A percentile compares a stretch with the other conserved stretches of the same genome.
These are phyloP conservation scores for Senna siamea DNA, from an alignment of 306 rosid species.

Conservation along the genomic window DNA sequence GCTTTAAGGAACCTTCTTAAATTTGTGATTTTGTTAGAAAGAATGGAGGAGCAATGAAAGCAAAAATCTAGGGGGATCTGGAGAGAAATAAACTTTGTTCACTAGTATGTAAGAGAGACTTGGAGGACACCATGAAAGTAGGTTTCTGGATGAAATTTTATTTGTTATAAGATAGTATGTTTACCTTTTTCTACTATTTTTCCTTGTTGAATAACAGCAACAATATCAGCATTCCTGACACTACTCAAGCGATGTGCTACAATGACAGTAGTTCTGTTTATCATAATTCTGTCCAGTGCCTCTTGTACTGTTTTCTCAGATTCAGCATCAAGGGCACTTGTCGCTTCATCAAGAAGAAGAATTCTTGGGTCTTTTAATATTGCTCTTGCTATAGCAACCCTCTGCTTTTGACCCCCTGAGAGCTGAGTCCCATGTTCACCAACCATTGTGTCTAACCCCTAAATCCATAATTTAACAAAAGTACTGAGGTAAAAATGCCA, in stretches of 20 bases:
- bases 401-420: constrained; percentile 74
- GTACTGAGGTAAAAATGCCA: neutral
- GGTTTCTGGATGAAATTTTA: constrained; percentile 1
- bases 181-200: constrained; percentile 70
- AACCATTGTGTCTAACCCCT: constrained; percentile 73
- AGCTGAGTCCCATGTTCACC: constrained; percentile 79
- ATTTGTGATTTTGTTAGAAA: neutral
- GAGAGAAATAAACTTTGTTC: neutral
- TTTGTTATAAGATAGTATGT: constrained; percentile 2
- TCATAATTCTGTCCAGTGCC: constrained; percentile 69
- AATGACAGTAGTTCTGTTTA: constrained; percentile 63
- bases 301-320: constrained; percentile 73
- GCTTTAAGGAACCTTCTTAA: neutral
- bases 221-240: constrained; percentile 57
- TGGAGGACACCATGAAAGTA: neutral
- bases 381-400: constrained; percentile 77
- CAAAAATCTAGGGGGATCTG: neutral
- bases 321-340: constrained; percentile 73
- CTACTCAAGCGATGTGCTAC: constrained; percentile 81
- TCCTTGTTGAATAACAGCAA: constrained; percentile 73
- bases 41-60: neutral
- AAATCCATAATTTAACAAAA: constrained; percentile 6
- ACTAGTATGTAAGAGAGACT: neutral
- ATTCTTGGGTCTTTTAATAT: constrained; percentile 71
- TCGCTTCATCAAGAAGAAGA: constrained; percentile 71